Evolutionary conservation across 176 grass and related monocot species (phyloP).

Genomic region (Elaeis guineensis): DNA sequence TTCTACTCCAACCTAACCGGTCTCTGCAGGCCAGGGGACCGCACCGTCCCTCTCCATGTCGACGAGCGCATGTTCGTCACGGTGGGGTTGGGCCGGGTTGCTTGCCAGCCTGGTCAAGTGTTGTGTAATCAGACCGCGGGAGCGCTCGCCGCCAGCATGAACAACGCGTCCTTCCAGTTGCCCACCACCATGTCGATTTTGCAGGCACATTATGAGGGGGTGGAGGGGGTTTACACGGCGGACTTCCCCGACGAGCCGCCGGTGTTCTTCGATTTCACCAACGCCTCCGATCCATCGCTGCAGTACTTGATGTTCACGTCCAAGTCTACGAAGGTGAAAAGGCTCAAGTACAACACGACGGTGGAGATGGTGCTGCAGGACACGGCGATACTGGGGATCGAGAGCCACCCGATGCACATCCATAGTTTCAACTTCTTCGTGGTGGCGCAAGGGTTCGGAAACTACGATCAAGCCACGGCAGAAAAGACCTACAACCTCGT

Average conservation of each 20-base stretch:
- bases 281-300: background rate
- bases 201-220: slow-evolving; percentile 24
- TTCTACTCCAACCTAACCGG: slow-evolving; percentile 45
- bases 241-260: slow-evolving; percentile 59
- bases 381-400: slow-evolving; percentile 42
- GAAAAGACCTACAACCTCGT: slow-evolving; percentile 30
- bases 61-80: slow-evolving; percentile 51
- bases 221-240: slow-evolving; percentile 25
- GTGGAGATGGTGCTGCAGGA: slow-evolving; percentile 70
- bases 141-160: slow-evolving; percentile 42
- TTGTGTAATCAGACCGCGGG: slow-evolving; percentile 11
- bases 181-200: slow-evolving; percentile 32
- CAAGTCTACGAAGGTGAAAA: slow-evolving; percentile 36
- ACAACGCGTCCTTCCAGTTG: slow-evolving; percentile 54
- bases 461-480: slow-evolving; percentile 18
- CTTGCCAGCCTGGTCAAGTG: slow-evolving; percentile 24
- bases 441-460: slow-evolving; percentile 57
- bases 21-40: slow-evolving; percentile 18
- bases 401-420: slow-evolving; percentile 70
- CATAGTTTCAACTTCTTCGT: slow-evolving; percentile 62
- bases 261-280: slow-evolving; percentile 41
- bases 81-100: slow-evolving; percentile 25
- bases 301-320: slow-evolving; percentile 4
- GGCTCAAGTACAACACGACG: slow-evolving; percentile 33
- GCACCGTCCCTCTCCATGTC: slow-evolving; percentile 32